Conservation (phyloP, 192 early-diverging fungal species). For the Backusella liffmaniae region DNA sequence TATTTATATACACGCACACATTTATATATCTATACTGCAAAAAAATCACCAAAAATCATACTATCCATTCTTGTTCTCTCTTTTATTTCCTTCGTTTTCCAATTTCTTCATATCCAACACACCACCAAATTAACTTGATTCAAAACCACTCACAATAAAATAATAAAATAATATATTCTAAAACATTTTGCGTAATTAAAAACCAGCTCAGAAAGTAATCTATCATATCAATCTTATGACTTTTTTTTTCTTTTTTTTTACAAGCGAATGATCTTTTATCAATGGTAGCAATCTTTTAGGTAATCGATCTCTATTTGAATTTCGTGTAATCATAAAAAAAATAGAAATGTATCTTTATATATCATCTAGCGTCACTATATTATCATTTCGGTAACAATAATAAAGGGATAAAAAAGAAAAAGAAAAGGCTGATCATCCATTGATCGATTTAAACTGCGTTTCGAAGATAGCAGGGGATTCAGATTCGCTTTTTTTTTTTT, state of each 20-base stretch:
- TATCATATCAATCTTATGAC: constrained; percentile 6
- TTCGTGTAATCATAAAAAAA: background rate
- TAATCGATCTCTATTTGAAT: constrained; percentile 1
- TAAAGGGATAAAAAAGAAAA: background rate
- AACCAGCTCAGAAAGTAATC: background rate
- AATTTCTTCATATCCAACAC: background rate
- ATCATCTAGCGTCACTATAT: background rate
- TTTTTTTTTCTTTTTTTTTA: background rate
- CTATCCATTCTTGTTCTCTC: background rate
- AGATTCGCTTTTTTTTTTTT: background rate
- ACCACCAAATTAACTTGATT: background rate
- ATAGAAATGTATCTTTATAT: background rate
- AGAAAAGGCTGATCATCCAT: background rate
- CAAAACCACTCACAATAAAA: background rate
- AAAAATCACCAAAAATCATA: background rate
- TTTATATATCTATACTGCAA: background rate
- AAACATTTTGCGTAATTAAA: background rate
- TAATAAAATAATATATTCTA: background rate
- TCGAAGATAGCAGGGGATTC: constrained; percentile 12
- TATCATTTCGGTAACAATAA: background rate
- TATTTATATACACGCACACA: background rate
- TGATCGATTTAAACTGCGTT: constrained; percentile 7
- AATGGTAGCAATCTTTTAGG: constrained; percentile 7
- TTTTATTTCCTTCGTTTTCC: background rate
- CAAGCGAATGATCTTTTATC: constrained; percentile 7